Percentiles rank a stretch among this genome's conserved stretches.
Evolutionary conservation across 768 basidiomycete species (phyloP).

Genomic region (Pilatotrama ljubarskyi): DNA sequence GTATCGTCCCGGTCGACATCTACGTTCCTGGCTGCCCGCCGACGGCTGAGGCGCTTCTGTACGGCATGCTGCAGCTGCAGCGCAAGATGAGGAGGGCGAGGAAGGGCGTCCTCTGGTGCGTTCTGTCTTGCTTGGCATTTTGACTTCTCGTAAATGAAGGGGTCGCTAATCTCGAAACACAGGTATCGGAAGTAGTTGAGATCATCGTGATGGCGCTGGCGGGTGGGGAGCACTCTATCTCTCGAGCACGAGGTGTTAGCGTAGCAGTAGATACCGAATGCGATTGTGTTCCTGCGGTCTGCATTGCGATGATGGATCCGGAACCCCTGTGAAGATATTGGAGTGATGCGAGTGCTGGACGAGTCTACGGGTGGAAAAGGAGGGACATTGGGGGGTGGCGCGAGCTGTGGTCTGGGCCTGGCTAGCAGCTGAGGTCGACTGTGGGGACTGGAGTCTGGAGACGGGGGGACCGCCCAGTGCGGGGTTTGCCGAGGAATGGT

Average conservation of each 20-base stretch:
- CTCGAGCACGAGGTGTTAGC: not conserved
- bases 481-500: conserved; percentile 16
- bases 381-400: too few species aligned
- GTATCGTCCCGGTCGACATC: conserved; percentile 97
- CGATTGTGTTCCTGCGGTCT: not conserved
- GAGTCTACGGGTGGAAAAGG: too few species aligned
- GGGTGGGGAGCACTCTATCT: conserved; percentile 6
- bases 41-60: conserved; percentile 95
- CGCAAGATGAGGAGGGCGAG: conserved; percentile 92
- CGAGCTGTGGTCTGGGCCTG: not conserved
- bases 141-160: not conserved
- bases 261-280: conserved; percentile 13
- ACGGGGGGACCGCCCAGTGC: conserved; percentile 4
- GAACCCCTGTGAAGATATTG: not conserved
- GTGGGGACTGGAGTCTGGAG: conserved; percentile 5
- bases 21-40: conserved; percentile 96
- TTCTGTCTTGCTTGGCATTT: not conserved
- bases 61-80: conserved; percentile 95
- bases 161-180: not conserved
- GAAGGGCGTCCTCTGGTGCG: conserved; percentile 84
- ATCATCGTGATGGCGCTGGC: conserved; percentile 14
- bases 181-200: conserved; percentile 29
- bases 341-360: too few species aligned
- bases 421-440: not conserved
- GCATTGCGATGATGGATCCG: not conserved